Evolutionary conservation across 1,139 yeast genomes (phyloP).

Genomic region (Kodamaea ohmeri): DNA sequence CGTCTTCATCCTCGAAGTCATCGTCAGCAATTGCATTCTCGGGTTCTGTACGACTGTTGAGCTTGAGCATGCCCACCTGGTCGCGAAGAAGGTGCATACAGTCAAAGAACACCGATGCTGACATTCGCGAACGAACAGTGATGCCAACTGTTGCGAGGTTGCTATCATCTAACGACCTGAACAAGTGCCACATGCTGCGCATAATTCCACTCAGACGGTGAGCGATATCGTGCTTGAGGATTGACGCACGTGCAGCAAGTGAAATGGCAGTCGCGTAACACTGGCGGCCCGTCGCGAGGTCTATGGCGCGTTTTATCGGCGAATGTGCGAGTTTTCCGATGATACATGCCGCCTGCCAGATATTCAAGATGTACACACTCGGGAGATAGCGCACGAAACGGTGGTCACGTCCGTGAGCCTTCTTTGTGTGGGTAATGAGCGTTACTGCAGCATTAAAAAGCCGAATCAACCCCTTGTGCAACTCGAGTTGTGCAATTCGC

Average conservation of each 20-base stretch:
- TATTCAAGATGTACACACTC: conserved; percentile 70
- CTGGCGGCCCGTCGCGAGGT: conserved; percentile 68
- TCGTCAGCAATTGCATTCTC: conserved; percentile 23
- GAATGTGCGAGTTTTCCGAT: conserved; percentile 79
- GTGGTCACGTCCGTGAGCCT: conserved; percentile 58
- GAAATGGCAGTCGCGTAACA: conserved; percentile 69
- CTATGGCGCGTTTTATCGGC: conserved; percentile 61
- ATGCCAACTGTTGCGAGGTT: conserved; percentile 41
- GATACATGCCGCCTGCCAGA: conserved; percentile 91
- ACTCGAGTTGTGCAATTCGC: conserved; percentile 54
- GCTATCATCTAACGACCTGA: conserved; percentile 54
- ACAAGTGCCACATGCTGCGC: conserved; percentile 91
- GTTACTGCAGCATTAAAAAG: conserved; percentile 78
- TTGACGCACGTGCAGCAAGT: conserved; percentile 74
- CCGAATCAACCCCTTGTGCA: conserved; percentile 70
- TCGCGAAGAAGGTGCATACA: conserved; percentile 79
- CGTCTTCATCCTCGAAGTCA: conserved; percentile 18
- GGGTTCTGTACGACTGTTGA: conserved; percentile 35
- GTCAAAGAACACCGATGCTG: conserved; percentile 91
- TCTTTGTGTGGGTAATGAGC: conserved; percentile 62
- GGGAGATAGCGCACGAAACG: conserved; percentile 76
- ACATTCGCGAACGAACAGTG: conserved; percentile 75
- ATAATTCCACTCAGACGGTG: conserved; percentile 90
- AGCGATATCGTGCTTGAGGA: conserved; percentile 87
- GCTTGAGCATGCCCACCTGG: conserved; percentile 79